Conservation (phyloP, 2,329 filamentous ascomycete species). For the Trichophyton schoenleinii region DNA sequence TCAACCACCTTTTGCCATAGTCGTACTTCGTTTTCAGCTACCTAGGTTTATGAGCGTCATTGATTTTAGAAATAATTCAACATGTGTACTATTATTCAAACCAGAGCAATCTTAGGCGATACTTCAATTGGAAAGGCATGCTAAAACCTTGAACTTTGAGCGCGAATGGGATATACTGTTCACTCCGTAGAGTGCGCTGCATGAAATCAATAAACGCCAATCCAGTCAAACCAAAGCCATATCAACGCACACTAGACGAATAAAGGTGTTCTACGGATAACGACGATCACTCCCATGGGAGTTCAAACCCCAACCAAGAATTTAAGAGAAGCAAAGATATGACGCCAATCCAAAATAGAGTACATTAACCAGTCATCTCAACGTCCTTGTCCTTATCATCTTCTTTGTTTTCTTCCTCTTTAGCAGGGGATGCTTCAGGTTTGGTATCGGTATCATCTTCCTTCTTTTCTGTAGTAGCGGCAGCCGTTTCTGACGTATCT, state of each 20-base stretch:
- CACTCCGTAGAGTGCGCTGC: neutral
- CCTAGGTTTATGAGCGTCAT: neutral
- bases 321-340: neutral
- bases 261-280: no score
- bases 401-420: neutral
- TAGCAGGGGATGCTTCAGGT: neutral
- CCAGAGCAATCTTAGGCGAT: neutral
- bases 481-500: neutral
- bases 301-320: neutral
- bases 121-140: neutral
- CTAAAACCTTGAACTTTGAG: neutral
- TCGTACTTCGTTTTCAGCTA: neutral
- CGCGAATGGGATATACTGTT: neutral
- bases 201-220: neutral
- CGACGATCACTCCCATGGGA: neutral
- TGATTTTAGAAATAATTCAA: neutral
- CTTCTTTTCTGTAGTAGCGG: neutral
- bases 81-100: neutral
- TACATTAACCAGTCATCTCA: conserved; percentile 2
- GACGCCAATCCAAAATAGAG: conserved; percentile 4
- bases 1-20: neutral
- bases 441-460: neutral
- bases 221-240: neutral
- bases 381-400: conserved; percentile 1
- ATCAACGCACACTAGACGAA: neutral